A percentile compares a stretch with the other conserved stretches of the same genome.
These are phyloP conservation scores for Nitzschia sp. DNA, from an alignment of 108 stramenopile species.

Conservation along the genomic window DNA sequence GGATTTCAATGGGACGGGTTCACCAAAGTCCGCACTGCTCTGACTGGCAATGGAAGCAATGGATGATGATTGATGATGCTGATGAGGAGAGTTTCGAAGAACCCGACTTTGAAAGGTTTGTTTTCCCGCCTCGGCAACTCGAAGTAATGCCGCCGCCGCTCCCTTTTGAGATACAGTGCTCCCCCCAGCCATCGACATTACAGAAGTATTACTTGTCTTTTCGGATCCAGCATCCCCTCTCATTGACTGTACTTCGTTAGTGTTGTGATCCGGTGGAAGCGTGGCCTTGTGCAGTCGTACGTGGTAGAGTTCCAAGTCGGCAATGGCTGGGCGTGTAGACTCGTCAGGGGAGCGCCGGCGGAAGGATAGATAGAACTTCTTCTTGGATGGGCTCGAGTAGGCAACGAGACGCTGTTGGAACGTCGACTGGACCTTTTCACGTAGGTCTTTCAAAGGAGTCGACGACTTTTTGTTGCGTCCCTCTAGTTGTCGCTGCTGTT, in stretches of 20 bases:
- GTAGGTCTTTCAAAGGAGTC: slow-evolving; percentile 31
- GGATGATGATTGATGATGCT: too few relatives aligned
- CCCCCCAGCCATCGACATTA: slow-evolving; percentile 1
- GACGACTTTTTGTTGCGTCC: not conserved
- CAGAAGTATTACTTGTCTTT: not conserved
- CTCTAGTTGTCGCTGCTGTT: slow-evolving; percentile 10
- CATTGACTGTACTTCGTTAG: not conserved
- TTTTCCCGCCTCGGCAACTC: slow-evolving; percentile 41
- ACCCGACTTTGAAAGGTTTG: slow-evolving; percentile 32
- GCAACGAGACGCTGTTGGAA: slow-evolving; percentile 28
- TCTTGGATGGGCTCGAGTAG: not conserved
- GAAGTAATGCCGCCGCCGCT: slow-evolving; percentile 25
- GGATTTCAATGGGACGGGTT: slow-evolving; percentile 18
- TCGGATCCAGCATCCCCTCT: not conserved
- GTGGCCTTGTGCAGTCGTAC: slow-evolving; percentile 58
- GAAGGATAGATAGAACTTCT: slow-evolving; percentile 52
- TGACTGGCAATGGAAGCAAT: not conserved
- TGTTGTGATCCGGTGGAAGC: slow-evolving; percentile 20
- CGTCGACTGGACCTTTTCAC: slow-evolving; percentile 36
- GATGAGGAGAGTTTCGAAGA: not conserved
- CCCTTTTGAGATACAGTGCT: slow-evolving; percentile 16
- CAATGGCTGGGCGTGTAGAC: slow-evolving; percentile 60
- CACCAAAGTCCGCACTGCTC: slow-evolving; percentile 6
- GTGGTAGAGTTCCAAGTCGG: slow-evolving; percentile 62
- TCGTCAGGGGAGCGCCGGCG: slow-evolving; percentile 54